Conservation (phyloP, 2,329 filamentous ascomycete species). For the Eutypa lata region DNA sequence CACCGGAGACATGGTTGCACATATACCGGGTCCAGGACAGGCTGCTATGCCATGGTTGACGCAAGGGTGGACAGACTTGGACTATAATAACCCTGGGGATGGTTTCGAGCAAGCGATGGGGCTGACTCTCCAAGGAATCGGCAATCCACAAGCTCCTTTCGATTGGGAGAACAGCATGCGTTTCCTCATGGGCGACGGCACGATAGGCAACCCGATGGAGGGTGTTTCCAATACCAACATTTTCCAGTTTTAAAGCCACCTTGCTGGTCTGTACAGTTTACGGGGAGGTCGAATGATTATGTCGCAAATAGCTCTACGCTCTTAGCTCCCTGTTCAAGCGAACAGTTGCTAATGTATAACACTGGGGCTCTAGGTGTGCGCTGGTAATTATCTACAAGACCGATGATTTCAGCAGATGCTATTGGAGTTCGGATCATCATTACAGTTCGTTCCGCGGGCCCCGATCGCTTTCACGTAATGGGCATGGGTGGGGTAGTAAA, state of each 20-base stretch:
- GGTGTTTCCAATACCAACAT: background rate
- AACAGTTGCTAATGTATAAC: too few species aligned
- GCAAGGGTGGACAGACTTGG: constrained; percentile 28
- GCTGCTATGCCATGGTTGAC: constrained; percentile 27
- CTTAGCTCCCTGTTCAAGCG: too few species aligned
- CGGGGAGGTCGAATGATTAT: too few species aligned
- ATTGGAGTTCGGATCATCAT: too few species aligned
- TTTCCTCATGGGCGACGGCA: background rate
- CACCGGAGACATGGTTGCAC: constrained; percentile 6
- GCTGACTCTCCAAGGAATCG: constrained; percentile 36
- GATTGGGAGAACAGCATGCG: background rate
- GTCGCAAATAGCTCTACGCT: too few species aligned
- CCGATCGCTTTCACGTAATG: too few species aligned
- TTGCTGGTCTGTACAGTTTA: background rate
- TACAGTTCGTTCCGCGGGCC: too few species aligned
- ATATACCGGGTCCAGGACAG: constrained; percentile 1
- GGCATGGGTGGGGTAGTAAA: too few species aligned
- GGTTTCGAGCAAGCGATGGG: constrained; percentile 43
- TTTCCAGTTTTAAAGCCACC: background rate
- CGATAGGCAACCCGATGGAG: background rate
- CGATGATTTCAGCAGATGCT: too few species aligned
- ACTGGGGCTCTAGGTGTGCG: too few species aligned
- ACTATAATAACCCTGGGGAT: constrained; percentile 34
- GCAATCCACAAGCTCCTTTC: constrained; percentile 11
- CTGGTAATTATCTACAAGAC: too few species aligned